phyloP scores from a whole-genome alignment of 2,329 filamentous ascomycete genomes.

The Penicillium vulpinum region DNA sequence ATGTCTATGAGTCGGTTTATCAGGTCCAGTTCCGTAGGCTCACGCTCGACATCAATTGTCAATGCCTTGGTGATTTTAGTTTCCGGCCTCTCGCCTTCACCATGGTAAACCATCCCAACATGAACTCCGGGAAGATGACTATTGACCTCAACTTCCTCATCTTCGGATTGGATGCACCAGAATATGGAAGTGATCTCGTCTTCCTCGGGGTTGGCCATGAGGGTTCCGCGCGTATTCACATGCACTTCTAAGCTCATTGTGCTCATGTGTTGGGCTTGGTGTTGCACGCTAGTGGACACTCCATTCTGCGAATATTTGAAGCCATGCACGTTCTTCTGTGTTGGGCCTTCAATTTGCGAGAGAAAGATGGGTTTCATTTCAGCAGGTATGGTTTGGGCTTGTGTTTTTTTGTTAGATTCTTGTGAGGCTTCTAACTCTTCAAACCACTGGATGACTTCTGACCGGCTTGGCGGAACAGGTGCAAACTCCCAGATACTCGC shows the following conservation, averaged over 20 bases:
- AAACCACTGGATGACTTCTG: constrained; percentile 72
- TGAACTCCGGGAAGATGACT: constrained; percentile 53
- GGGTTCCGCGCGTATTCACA: constrained; percentile 76
- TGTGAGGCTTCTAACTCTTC: constrained; percentile 33
- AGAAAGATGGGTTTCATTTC: constrained; percentile 44
- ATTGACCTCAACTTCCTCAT: constrained; percentile 56
- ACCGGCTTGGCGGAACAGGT: constrained; percentile 65
- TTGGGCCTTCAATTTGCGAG: constrained; percentile 87
- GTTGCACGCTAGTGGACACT: constrained; percentile 72
- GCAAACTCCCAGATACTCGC: constrained; percentile 76
- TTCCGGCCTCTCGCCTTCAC: constrained; percentile 60
- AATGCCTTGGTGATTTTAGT: constrained; percentile 64
- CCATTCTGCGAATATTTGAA: constrained; percentile 83
- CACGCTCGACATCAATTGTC: constrained; percentile 66
- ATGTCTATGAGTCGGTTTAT: constrained; percentile 84
- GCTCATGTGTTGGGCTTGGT: constrained; percentile 92
- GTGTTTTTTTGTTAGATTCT: constrained; percentile 5
- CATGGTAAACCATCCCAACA: constrained; percentile 72
- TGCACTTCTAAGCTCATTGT: constrained; percentile 93
- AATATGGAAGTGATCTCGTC: constrained; percentile 88
- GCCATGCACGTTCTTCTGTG: constrained; percentile 75
- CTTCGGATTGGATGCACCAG: constrained; percentile 82
- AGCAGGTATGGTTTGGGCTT: constrained; percentile 3
- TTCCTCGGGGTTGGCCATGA: constrained; percentile 85
- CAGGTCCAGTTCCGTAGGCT: constrained; percentile 78